These are phyloP conservation scores for Annulohypoxylon stygium DNA, from an alignment of 495 filamentous ascomycete genomes.

Conservation along the genomic window DNA sequence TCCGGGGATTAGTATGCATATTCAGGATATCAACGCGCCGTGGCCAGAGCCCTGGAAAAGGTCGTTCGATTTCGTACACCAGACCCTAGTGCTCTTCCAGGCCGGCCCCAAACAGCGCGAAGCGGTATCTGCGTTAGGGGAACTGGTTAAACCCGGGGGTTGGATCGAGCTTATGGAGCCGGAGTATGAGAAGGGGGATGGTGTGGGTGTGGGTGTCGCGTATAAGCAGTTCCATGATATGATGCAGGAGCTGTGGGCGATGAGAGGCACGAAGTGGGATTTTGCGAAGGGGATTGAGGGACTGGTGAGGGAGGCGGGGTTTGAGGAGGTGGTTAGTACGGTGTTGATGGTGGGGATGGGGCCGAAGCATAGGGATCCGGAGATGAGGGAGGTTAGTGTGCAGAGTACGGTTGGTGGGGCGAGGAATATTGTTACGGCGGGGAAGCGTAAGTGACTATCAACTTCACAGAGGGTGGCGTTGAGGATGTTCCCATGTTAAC, in stretches of 20 bases:
- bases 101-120: constrained; percentile 22
- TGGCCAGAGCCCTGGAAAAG: constrained; percentile 30
- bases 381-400: constrained; percentile 1
- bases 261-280: constrained; percentile 16
- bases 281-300: constrained; percentile 18
- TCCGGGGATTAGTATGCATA: constrained; percentile 16
- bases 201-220: neutral
- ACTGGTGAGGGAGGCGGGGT: constrained; percentile 15
- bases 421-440: constrained; percentile 23
- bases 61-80: constrained; percentile 35
- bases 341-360: constrained; percentile 19
- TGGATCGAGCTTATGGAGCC: constrained; percentile 40
- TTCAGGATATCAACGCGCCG: constrained; percentile 33
- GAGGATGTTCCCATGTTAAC: no score
- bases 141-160: constrained; percentile 37
- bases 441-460: constrained; percentile 22
- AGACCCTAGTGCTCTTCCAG: constrained; percentile 30
- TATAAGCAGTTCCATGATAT: constrained; percentile 15
- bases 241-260: constrained; percentile 14
- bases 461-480: no score
- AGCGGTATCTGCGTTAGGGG: constrained; percentile 4
- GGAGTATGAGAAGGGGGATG: constrained; percentile 1
- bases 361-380: constrained; percentile 1
- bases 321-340: constrained; percentile 13
- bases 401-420: constrained; percentile 17